Evolutionary conservation across 2,329 filamentous ascomycete species (phyloP).

Genomic region (Fusarium torreyae): DNA sequence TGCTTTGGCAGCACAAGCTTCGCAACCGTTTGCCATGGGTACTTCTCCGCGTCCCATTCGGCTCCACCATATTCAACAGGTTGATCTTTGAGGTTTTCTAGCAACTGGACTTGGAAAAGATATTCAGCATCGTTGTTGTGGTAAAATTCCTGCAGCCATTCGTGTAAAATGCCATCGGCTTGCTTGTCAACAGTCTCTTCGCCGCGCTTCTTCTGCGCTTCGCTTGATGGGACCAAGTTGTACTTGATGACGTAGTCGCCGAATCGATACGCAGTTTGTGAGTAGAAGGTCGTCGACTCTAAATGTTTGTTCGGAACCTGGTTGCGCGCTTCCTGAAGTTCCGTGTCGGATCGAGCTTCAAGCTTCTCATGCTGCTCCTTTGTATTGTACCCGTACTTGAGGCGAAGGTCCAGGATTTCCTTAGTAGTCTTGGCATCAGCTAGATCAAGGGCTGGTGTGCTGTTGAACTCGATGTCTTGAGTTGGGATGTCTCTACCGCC

Average conservation of each 20-base stretch:
- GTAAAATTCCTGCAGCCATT: neutral
- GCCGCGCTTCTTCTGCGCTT: neutral
- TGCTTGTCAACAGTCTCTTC: neutral
- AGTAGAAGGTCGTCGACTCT: conserved; percentile 11
- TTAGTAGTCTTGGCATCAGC: conserved; percentile 3
- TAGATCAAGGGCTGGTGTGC: conserved; percentile 4
- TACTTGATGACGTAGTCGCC: conserved; percentile 1
- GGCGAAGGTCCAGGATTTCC: conserved; percentile 3
- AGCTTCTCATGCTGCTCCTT: conserved; percentile 1
- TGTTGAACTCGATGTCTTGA: conserved; percentile 12
- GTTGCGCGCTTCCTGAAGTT: conserved; percentile 6
- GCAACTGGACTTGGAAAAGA: neutral
- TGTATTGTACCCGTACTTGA: conserved; percentile 4
- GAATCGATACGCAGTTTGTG: neutral
- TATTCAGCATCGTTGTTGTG: neutral
- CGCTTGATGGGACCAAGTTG: neutral
- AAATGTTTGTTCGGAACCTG: conserved; percentile 1
- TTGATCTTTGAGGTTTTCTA: neutral
- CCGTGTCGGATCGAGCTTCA: neutral
- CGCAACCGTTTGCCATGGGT: neutral
- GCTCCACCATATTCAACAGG: conserved; percentile 1
- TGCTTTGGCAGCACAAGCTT: neutral
- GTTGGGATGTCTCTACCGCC: neutral
- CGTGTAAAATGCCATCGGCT: neutral
- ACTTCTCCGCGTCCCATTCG: conserved; percentile 4